Evolutionary conservation across 202 grass and related monocot species (phyloP).

Genomic region (Zizania palustris): DNA sequence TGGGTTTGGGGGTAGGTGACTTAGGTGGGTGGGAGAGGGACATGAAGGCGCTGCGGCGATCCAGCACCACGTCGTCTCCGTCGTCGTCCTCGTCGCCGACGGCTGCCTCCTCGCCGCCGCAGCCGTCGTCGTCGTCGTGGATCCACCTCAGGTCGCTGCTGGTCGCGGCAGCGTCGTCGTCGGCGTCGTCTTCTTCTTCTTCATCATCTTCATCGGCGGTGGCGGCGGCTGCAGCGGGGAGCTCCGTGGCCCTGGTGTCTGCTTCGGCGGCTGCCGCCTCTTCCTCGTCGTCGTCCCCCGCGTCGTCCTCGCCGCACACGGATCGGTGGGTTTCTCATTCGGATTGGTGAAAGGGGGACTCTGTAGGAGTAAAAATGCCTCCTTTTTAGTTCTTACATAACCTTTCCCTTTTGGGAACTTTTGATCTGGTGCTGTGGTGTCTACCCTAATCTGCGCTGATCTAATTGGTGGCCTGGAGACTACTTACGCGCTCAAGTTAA

Average conservation of each 20-base stretch:
- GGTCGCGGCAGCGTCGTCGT: slow-evolving; percentile 58
- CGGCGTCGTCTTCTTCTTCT: no score
- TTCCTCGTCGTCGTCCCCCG: slow-evolving; percentile 54
- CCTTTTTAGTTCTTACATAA: slow-evolving; percentile 14
- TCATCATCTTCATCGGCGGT: slow-evolving; percentile 43
- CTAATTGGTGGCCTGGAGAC: slow-evolving; percentile 27
- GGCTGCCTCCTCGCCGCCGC: slow-evolving; percentile 57
- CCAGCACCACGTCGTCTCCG: slow-evolving; percentile 61
- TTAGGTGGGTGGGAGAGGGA: slow-evolving; percentile 48
- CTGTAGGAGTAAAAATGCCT: slow-evolving; percentile 42
- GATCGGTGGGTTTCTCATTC: slow-evolving; percentile 68
- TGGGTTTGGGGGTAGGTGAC: background rate
- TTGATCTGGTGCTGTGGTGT: slow-evolving; percentile 42
- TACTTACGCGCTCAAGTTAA: slow-evolving; percentile 12
- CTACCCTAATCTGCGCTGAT: slow-evolving; percentile 13
- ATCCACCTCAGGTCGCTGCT: slow-evolving; percentile 86
- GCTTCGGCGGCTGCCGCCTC: slow-evolving; percentile 30
- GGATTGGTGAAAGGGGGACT: slow-evolving; percentile 25
- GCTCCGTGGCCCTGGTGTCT: slow-evolving; percentile 53
- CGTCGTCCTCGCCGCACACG: slow-evolving; percentile 59
- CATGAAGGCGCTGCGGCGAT: slow-evolving; percentile 70
- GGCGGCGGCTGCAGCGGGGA: slow-evolving; percentile 32
- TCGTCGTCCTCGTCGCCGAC: slow-evolving; percentile 59
- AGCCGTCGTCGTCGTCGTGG: slow-evolving; percentile 71
- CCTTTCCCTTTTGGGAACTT: slow-evolving; percentile 27